phyloP scores from a whole-genome alignment of 306 rosid genomes.

The Vigna angularis region DNA sequence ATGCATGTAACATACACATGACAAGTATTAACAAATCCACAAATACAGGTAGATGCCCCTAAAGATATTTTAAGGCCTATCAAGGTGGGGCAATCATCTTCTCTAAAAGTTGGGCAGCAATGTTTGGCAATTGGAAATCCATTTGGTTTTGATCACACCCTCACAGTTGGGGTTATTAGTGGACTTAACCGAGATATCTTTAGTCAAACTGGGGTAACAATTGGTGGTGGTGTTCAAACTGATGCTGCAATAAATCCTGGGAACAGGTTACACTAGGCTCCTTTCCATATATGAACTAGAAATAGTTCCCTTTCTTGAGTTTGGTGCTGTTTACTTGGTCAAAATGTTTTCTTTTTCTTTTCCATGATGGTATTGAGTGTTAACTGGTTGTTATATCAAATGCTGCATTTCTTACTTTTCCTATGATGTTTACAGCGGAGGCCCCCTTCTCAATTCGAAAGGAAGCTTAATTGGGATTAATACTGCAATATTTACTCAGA shows the following conservation, averaged over 20 bases:
- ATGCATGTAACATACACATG: not conserved
- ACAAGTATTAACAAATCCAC: conserved; percentile 33
- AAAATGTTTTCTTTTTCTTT: not conserved
- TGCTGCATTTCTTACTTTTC: conserved; percentile 43
- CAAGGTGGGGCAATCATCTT: conserved; percentile 74
- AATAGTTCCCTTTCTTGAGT: conserved; percentile 5
- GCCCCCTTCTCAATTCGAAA: conserved; percentile 89
- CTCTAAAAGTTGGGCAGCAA: conserved; percentile 90
- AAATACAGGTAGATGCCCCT: conserved; percentile 82
- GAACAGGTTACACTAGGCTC: conserved; percentile 65
- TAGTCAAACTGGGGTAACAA: conserved; percentile 93
- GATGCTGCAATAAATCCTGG: conserved; percentile 99
- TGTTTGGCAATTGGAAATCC: conserved; percentile 99
- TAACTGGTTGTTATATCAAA: not conserved
- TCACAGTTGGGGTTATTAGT: conserved; percentile 93
- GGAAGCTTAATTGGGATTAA: conserved; percentile 92
- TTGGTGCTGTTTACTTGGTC: conserved; percentile 6
- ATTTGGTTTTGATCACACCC: conserved; percentile 97
- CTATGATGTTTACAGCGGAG: conserved; percentile 71
- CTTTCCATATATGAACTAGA: conserved; percentile 26
- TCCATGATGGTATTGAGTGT: conserved; percentile 4
- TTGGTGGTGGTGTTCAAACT: conserved; percentile 96
- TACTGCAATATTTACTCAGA: conserved; percentile 94
- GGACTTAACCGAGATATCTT: conserved; percentile 90
- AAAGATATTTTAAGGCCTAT: conserved; percentile 79